A percentile compares a stretch with the other conserved stretches of the same genome.
phyloP scores from a whole-genome alignment of 1,139 yeast species.

The Nadsonia starkeyi-henricii region DNA sequence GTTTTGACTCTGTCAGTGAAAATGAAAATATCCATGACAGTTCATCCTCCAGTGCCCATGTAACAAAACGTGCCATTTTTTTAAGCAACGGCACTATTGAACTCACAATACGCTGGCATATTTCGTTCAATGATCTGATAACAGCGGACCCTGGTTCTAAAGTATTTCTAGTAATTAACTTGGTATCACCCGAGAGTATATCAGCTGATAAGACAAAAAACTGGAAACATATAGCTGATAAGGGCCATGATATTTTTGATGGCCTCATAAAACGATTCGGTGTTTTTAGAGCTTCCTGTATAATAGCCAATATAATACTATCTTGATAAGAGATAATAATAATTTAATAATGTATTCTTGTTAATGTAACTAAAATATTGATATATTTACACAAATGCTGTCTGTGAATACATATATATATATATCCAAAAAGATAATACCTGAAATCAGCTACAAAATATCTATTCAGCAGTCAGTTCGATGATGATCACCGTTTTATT shows the following conservation, averaged over 20 bases:
- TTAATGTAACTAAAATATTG: too few relatives aligned
- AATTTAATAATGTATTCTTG: too few relatives aligned
- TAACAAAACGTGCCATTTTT: background rate
- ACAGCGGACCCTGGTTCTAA: background rate
- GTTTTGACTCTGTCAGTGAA: too few relatives aligned
- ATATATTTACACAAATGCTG: too few relatives aligned
- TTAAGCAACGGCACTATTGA: background rate
- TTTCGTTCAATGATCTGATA: background rate
- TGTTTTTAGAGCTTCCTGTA: background rate
- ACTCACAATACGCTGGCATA: background rate
- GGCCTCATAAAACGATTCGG: background rate
- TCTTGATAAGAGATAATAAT: too few relatives aligned
- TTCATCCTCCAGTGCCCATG: background rate
- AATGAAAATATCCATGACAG: too few relatives aligned
- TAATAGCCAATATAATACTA: background rate
- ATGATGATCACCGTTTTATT: too few relatives aligned
- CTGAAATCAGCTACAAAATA: too few relatives aligned
- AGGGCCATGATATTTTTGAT: background rate
- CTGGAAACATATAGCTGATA: background rate
- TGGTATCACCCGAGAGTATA: background rate
- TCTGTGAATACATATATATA: too few relatives aligned
- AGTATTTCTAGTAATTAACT: background rate
- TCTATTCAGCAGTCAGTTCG: too few relatives aligned
- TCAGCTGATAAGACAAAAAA: background rate
- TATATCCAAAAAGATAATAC: too few relatives aligned